Percentiles rank a stretch among this genome's conserved stretches.
Conservation (phyloP, 805 yeast genomes). For the Hanseniaspora lindneri region DNA sequence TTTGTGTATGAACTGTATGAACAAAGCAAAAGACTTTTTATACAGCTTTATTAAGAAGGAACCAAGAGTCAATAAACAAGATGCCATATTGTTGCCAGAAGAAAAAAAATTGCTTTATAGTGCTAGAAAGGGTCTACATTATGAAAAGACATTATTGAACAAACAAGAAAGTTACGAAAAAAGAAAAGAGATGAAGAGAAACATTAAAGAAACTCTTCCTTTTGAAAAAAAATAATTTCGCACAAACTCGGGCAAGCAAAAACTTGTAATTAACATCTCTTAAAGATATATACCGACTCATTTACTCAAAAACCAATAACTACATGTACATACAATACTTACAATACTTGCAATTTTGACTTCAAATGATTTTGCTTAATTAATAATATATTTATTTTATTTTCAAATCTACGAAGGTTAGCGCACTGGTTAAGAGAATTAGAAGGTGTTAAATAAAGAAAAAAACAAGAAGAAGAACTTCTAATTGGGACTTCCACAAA, state of each 20-base stretch:
- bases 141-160: background rate
- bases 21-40: constrained; percentile 24
- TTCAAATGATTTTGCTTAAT: too few species aligned
- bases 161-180: constrained; percentile 14
- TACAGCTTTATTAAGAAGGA: constrained; percentile 10
- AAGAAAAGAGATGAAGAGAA: constrained; percentile 37
- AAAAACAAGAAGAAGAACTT: too few species aligned
- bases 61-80: constrained; percentile 17
- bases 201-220: constrained; percentile 46
- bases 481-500: too few species aligned
- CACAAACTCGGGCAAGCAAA: too few species aligned
- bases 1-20: constrained; percentile 74
- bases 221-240: constrained; percentile 31
- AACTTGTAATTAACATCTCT: too few species aligned
- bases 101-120: constrained; percentile 65
- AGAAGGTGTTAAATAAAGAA: too few species aligned
- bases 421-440: too few species aligned
- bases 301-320: too few species aligned
- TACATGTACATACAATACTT: background rate
- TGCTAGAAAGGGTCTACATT: constrained; percentile 44
- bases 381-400: too few species aligned
- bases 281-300: too few species aligned
- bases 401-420: too few species aligned
- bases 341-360: too few species aligned
- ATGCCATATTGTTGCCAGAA: constrained; percentile 36